A percentile compares a stretch with the other conserved stretches of the same genome.
phyloP scores from a whole-genome alignment of 1,284 basidiomycete genomes.

The Tetrapyrgos nigripes region DNA sequence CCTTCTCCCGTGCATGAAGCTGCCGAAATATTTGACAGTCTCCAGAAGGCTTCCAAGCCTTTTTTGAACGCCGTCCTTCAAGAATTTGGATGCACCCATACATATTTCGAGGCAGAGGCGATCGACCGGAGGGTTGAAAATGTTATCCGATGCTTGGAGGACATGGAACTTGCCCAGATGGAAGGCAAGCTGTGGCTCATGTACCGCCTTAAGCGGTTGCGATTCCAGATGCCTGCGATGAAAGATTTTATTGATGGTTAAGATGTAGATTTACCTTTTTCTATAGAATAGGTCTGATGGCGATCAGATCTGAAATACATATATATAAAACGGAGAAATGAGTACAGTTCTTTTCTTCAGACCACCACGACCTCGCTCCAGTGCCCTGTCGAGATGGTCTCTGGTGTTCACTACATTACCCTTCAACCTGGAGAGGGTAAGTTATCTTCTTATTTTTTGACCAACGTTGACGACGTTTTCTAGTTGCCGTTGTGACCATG shows the following conservation, averaged over 20 bases:
- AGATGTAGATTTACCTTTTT: too few relatives aligned
- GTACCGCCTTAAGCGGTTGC: background rate
- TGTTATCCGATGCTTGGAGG: background rate
- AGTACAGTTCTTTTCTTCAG: too few relatives aligned
- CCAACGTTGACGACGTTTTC: background rate
- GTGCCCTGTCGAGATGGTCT: background rate
- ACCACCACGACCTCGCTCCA: too few relatives aligned
- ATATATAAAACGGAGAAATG: too few relatives aligned
- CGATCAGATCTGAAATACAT: too few relatives aligned
- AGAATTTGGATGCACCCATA: background rate
- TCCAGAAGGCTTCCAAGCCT: background rate
- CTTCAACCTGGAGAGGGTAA: background rate
- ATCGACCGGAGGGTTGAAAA: background rate
- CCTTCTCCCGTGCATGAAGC: background rate
- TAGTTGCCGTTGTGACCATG: background rate
- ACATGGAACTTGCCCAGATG: background rate
- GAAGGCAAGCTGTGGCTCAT: background rate
- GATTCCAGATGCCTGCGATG: background rate
- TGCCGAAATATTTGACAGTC: background rate
- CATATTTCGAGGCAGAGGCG: background rate
- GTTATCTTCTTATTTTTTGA: background rate
- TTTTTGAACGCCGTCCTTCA: background rate
- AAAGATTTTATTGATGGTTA: background rate
- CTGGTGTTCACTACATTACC: background rate
- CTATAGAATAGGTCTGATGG: too few relatives aligned